Base-by-base conservation (phyloP, 2,329 filamentous ascomycete species). In the Monilinia vaccinii-corymbosi region DNA sequence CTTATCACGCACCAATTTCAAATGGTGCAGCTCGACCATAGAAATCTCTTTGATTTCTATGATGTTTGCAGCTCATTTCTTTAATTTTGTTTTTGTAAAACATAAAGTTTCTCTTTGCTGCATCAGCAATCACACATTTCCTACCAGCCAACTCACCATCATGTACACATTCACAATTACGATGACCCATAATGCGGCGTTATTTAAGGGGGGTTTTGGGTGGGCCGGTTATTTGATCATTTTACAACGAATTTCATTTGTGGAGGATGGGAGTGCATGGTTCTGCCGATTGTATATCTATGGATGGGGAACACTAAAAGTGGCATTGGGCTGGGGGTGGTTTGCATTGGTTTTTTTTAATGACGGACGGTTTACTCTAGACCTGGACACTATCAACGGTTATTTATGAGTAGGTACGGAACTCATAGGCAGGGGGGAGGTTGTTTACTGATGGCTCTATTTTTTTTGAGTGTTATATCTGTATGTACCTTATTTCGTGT, bases 1-100 rank as follows among this genome's bases (percentile, higher is more conserved):
- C 82, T 1, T 86, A 83, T 63, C 83, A 86, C 64, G 44, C 79
- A 21, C 63, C 67, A 23, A 61, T 62, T 52, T 50, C 56, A 7
- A 25, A 31, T n/a, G 40, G 46, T 36, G 16, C 48, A 16, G 25
- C 36, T 38, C 57, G 32, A n/a, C 50, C 50, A 25, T 59, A 46
- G 23, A 28, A 6, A 18, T 42, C 14, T 50, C 28, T 40, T 23
- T 1, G 36, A 32, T 21, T 14, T 10, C 10, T 6, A 31, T 53
- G 13, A 18, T 42, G 11, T 31, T 21, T 32, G 10, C 18, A 21
- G 40, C 6, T 10, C 21, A 18, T 21, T 21, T 18, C 36, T 42
- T 53, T 6, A 6, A 28, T 42, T 53, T 42, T 31, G 18, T 18
- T 14, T 53, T 28, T 53, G 36, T 40, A 42, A 10, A 53, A n/a